Evolutionary conservation across 352 stramenopile species (phyloP).

Genomic region (Phytopythium ostracodes): DNA sequence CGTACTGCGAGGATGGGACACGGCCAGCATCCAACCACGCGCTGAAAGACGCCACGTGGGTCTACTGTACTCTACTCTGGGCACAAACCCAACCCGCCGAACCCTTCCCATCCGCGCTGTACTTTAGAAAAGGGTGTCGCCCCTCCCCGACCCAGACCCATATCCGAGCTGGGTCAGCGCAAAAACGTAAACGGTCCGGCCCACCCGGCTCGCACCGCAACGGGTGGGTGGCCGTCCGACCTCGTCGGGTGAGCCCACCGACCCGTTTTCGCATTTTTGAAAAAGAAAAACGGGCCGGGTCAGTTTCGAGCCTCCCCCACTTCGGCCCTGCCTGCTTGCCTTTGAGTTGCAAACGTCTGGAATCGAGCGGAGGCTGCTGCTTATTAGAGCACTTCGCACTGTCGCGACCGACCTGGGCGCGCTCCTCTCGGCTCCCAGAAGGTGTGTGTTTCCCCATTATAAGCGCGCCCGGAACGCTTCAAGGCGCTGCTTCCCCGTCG

Average conservation of each 20-base stretch:
- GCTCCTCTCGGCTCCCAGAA: background rate
- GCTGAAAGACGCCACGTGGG: background rate
- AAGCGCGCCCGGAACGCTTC: background rate
- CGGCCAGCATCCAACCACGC: too few relatives aligned
- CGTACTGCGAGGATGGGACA: background rate
- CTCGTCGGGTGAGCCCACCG: background rate
- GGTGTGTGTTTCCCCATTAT: background rate
- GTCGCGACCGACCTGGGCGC: background rate
- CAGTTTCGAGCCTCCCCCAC: background rate
- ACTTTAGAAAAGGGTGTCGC: background rate
- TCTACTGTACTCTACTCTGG: background rate
- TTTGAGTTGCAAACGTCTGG: conserved; percentile 4
- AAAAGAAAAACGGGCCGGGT: background rate
- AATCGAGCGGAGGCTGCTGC: conserved; percentile 1
- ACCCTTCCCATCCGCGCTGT: background rate
- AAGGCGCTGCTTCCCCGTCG: background rate
- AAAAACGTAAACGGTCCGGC: too few relatives aligned
- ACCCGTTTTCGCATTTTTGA: background rate
- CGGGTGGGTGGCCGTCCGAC: background rate
- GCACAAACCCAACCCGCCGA: background rate
- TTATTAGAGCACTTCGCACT: background rate
- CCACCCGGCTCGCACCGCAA: too few relatives aligned
- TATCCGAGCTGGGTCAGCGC: too few relatives aligned
- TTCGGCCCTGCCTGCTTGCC: background rate
- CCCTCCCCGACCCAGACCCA: background rate